Evolutionary conservation across 169 alveolate genomes (phyloP).

Genomic region (Babesia divergens): DNA sequence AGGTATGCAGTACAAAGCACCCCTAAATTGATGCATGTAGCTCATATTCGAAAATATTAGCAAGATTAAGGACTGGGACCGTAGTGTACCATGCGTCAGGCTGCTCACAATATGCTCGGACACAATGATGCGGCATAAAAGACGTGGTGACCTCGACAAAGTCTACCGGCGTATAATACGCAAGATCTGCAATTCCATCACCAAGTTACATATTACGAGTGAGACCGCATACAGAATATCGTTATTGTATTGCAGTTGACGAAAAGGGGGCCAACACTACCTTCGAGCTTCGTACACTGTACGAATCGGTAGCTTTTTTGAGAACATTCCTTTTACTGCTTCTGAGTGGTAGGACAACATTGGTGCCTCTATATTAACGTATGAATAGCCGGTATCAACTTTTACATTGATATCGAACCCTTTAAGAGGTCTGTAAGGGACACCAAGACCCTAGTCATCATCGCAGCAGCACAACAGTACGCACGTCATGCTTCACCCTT

Average conservation of each 20-base stretch:
- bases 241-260: neutral
- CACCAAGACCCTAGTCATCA: constrained; percentile 7
- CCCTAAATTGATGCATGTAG: neutral
- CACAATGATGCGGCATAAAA: constrained; percentile 1
- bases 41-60: constrained; percentile 13
- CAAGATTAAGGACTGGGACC: constrained; percentile 27
- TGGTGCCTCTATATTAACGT: neutral
- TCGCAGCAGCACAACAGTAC: neutral
- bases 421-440: constrained; percentile 16
- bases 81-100: constrained; percentile 28
- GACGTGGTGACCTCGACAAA: constrained; percentile 7
- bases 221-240: neutral
- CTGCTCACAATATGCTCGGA: neutral
- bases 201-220: constrained; percentile 27
- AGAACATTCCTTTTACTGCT: constrained; percentile 8
- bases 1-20: neutral
- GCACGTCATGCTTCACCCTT: neutral
- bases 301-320: constrained; percentile 10
- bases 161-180: constrained; percentile 9
- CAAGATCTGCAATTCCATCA: constrained; percentile 24
- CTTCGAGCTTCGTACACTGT: constrained; percentile 16
- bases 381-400: constrained; percentile 7
- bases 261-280: constrained; percentile 31
- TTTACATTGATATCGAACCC: constrained; percentile 22
- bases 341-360: neutral